These are phyloP conservation scores for Neopestalotiopsis rosae DNA, from an alignment of 2,329 filamentous ascomycete genomes.

Conservation along the genomic window DNA sequence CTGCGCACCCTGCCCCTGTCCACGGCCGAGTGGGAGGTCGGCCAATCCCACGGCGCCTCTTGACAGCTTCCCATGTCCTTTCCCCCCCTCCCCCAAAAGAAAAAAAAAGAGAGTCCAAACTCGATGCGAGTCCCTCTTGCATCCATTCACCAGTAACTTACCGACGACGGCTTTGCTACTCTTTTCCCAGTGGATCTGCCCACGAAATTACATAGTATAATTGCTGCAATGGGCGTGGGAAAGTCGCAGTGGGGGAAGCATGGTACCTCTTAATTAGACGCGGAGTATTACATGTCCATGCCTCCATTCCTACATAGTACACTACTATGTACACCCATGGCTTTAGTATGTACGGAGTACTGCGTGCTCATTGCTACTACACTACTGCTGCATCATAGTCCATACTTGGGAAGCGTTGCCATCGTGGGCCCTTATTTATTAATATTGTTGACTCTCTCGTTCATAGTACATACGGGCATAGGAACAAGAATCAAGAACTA, in stretches of 20 bases:
- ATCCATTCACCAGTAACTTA: constrained; percentile 14
- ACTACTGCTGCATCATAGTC: background rate
- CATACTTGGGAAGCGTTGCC: background rate
- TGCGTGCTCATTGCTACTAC: background rate
- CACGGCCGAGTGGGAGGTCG: constrained; percentile 18
- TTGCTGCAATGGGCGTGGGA: constrained; percentile 3
- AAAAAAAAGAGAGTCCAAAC: background rate
- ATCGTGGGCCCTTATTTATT: background rate
- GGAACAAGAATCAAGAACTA: background rate
- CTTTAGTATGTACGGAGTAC: background rate
- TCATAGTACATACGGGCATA: background rate
- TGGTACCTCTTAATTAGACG: background rate
- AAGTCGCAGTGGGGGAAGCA: constrained; percentile 4
- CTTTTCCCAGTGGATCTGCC: background rate
- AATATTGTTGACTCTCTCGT: background rate
- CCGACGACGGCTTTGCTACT: background rate
- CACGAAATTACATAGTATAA: constrained; percentile 16
- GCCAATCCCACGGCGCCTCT: constrained; percentile 16
- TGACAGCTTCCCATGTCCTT: background rate
- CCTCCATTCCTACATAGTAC: background rate
- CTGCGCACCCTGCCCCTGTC: constrained; percentile 11
- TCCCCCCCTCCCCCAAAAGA: background rate
- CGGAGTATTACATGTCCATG: background rate
- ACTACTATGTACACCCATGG: background rate
- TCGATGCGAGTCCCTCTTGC: background rate